Conservation (phyloP, 352 stramenopile species). For the Phytophthora colocasiae region DNA sequence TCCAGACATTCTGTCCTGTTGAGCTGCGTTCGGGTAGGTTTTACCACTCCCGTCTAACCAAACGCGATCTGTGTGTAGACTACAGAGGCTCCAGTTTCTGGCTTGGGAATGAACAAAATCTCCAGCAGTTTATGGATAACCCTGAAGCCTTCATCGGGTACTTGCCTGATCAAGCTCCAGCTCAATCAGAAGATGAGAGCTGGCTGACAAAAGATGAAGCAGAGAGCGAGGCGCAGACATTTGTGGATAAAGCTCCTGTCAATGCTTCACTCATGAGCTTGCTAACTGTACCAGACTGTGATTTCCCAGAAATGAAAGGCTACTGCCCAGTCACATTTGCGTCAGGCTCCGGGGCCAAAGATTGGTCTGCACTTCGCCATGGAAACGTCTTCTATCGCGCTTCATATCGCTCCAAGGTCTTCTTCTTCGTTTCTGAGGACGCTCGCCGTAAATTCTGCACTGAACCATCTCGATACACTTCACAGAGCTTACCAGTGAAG, state of each 20-base stretch:
- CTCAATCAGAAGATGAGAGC: slow-evolving; percentile 10
- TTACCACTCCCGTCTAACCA: slow-evolving; percentile 26
- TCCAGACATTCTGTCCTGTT: slow-evolving; percentile 68
- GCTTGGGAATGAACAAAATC: slow-evolving; percentile 47
- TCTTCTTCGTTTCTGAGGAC: slow-evolving; percentile 64
- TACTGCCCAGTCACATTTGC: slow-evolving; percentile 81
- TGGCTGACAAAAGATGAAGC: slow-evolving; percentile 36
- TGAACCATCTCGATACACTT: slow-evolving; percentile 51
- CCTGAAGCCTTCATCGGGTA: slow-evolving; percentile 47
- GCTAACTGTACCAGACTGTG: slow-evolving; percentile 64
- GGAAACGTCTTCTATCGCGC: slow-evolving; percentile 69
- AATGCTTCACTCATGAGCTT: slow-evolving; percentile 73
- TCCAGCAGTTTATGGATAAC: slow-evolving; percentile 39
- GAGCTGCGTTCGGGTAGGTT: slow-evolving; percentile 54
- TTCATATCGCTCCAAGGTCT: slow-evolving; percentile 65
- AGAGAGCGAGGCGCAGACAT: slow-evolving; percentile 32
- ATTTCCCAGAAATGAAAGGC: slow-evolving; percentile 76
- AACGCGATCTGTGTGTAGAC: slow-evolving; percentile 55
- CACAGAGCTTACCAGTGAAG: slow-evolving; percentile 63
- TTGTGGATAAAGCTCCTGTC: slow-evolving; percentile 51
- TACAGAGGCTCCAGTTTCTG: slow-evolving; percentile 48
- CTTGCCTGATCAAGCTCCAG: slow-evolving; percentile 16
- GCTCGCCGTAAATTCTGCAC: slow-evolving; percentile 53
- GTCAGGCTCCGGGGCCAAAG: slow-evolving; percentile 47
- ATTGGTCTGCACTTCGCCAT: slow-evolving; percentile 38